Evolutionary conservation across 169 alveolate genomes (phyloP).

Genomic region (Cytauxzoon felis): DNA sequence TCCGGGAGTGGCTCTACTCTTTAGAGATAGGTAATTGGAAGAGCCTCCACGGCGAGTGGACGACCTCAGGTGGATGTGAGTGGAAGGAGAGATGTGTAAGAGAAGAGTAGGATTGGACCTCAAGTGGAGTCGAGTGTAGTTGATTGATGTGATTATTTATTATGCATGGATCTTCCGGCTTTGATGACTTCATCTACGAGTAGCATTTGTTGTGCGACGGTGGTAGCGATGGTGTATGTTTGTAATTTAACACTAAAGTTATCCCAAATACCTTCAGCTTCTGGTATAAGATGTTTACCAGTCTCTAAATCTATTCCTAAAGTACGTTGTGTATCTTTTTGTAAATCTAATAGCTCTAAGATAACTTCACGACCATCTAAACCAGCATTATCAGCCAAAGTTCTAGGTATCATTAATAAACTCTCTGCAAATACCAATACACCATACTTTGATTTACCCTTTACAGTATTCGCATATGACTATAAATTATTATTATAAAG

Average conservation of each 20-base stretch:
- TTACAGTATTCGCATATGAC: constrained; percentile 52
- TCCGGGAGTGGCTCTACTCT: too few species aligned
- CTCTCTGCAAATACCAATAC: constrained; percentile 95
- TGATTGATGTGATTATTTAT: background rate
- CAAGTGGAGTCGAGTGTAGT: too few species aligned
- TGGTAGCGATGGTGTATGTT: constrained; percentile 93
- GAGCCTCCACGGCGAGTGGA: too few species aligned
- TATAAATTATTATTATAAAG: constrained; percentile 20
- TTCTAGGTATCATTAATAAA: constrained; percentile 89
- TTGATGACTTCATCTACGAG: constrained; percentile 96
- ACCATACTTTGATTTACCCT: constrained; percentile 94
- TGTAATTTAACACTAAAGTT: constrained; percentile 94
- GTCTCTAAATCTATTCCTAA: constrained; percentile 92
- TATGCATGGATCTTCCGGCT: constrained; percentile 93
- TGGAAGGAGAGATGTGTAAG: too few species aligned
- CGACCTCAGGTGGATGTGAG: too few species aligned
- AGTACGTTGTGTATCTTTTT: constrained; percentile 80
- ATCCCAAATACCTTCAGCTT: constrained; percentile 90
- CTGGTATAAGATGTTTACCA: constrained; percentile 90
- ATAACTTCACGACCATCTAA: constrained; percentile 89
- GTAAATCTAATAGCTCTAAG: constrained; percentile 83
- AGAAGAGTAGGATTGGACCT: too few species aligned
- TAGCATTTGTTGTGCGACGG: constrained; percentile 95
- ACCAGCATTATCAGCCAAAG: constrained; percentile 96
- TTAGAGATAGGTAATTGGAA: too few species aligned